These are phyloP conservation scores for Aphanomyces astaci DNA, from an alignment of 352 stramenopile genomes.

Conservation along the genomic window DNA sequence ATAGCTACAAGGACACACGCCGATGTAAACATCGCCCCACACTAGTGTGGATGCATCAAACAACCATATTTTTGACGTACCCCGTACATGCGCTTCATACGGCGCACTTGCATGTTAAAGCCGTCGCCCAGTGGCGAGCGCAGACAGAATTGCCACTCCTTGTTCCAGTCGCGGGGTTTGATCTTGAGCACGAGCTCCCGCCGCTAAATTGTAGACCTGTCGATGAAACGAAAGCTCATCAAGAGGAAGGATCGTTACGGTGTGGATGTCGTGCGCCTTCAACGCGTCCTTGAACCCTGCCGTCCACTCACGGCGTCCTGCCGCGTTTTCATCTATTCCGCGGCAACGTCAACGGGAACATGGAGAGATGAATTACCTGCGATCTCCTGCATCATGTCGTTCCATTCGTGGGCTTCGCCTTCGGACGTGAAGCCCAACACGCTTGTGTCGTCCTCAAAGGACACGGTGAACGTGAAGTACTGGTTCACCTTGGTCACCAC, in stretches of 20 bases:
- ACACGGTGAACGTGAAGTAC: constrained; percentile 17
- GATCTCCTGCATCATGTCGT: constrained; percentile 20
- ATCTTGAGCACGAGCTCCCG: constrained; percentile 45
- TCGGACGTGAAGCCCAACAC: constrained; percentile 12
- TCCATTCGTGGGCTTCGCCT: constrained; percentile 11
- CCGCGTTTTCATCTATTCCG: constrained; percentile 55
- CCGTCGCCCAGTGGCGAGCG: constrained; percentile 13
- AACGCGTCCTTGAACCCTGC: constrained; percentile 46
- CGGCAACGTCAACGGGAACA: background rate
- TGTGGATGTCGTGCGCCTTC: constrained; percentile 11
- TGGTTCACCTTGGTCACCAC: background rate
- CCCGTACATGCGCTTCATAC: constrained; percentile 24
- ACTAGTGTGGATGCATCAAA: background rate
- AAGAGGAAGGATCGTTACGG: background rate
- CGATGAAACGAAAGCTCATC: background rate
- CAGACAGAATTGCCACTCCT: constrained; percentile 71
- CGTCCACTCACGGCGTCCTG: constrained; percentile 56
- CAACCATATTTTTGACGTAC: background rate
- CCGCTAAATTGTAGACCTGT: constrained; percentile 41
- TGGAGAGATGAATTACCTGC: background rate
- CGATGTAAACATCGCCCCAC: too few relatives aligned
- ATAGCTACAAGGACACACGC: constrained; percentile 9
- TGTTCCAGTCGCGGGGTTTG: constrained; percentile 67
- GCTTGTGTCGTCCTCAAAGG: constrained; percentile 7
- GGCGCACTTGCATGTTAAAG: constrained; percentile 16